Evolutionary conservation across 805 yeast genomes (phyloP), one percentile per base, ranked within the genome.

Genomic region (Candida morakotiae): DNA sequence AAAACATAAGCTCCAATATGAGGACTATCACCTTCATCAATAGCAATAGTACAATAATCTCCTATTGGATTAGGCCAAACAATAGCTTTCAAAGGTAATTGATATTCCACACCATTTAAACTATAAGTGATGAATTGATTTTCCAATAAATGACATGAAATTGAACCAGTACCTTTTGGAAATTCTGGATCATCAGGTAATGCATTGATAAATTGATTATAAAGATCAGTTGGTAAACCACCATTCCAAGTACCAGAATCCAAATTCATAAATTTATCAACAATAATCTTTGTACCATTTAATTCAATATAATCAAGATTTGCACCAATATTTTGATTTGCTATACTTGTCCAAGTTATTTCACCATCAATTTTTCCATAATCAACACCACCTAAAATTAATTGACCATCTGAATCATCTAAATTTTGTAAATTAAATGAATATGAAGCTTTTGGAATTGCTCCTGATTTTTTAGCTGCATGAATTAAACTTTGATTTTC

Each of bases 61-160:
- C 16, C 16, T 3, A 11, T 21, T 4, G 3, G n/a, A 11, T 20
- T 5, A 20, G 22, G 24, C 4, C 6, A 4, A 13, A 31, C 5
- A 20, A 31, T 19, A 3, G 34, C 34, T 21, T 21, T 19, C 15
- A 31, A 31, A 9, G 34, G 34, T 4, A 31, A 20, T 21, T 20
- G 26, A 21, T 31, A 21, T 13, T 20, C 34, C 8, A 20, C 18
- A 9, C 23, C 23, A 11, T 31, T 31, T 25, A 31, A 31, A 9
- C 9, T 31, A 13, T 20, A 31, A 5, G 9, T 20, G 21, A 31
- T 13, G 6, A 25, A 19, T 14, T 21, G 7, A 9, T 13, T 13
- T 31, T 13, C 17, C 6, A 21, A 7, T 5, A n/a, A 5, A 8
- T 13, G 3, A 21, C 23, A 15, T 4, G n/a, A 7, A 8, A 31